phyloP scores from a whole-genome alignment of 441 rosid species.

The Biscutella auriculata region DNA sequence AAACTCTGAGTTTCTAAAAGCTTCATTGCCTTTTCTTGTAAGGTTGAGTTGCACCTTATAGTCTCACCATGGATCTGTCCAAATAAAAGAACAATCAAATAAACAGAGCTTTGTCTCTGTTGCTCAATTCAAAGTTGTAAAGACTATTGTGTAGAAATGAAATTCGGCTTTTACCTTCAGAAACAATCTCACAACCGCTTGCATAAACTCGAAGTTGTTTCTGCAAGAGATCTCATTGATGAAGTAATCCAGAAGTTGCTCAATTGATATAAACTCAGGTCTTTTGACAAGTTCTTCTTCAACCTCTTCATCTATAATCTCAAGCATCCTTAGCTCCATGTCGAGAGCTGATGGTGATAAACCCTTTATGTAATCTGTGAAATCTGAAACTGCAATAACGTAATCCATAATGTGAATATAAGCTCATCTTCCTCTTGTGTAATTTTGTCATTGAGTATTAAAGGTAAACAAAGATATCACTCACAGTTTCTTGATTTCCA shows the following conservation, averaged over 20 bases:
- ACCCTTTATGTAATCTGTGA: constrained; percentile 68
- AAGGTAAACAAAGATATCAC: constrained; percentile 14
- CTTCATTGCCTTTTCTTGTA: constrained; percentile 59
- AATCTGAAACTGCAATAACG: constrained; percentile 44
- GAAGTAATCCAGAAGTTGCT: constrained; percentile 67
- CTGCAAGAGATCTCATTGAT: constrained; percentile 52
- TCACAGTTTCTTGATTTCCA: constrained; percentile 49
- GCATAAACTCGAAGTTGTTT: constrained; percentile 85
- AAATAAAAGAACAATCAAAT: no score
- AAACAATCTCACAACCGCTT: constrained; percentile 72
- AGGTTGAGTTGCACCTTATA: constrained; percentile 42
- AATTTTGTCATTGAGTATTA: no score
- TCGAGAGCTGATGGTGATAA: constrained; percentile 89
- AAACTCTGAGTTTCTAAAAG: constrained; percentile 60
- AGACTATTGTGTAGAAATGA: no score
- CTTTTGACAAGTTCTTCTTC: constrained; percentile 50
- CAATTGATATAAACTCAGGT: constrained; percentile 50
- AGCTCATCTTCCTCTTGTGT: no score
- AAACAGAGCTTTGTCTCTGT: not conserved
- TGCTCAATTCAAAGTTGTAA: no score
- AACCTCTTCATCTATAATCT: constrained; percentile 65
- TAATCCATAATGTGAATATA: no score
- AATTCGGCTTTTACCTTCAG: constrained; percentile 60
- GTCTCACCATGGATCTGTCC: constrained; percentile 91
- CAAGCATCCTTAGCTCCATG: constrained; percentile 83